Conservation (phyloP, 139 green algal genomes). For the Volvox reticuliferus region DNA sequence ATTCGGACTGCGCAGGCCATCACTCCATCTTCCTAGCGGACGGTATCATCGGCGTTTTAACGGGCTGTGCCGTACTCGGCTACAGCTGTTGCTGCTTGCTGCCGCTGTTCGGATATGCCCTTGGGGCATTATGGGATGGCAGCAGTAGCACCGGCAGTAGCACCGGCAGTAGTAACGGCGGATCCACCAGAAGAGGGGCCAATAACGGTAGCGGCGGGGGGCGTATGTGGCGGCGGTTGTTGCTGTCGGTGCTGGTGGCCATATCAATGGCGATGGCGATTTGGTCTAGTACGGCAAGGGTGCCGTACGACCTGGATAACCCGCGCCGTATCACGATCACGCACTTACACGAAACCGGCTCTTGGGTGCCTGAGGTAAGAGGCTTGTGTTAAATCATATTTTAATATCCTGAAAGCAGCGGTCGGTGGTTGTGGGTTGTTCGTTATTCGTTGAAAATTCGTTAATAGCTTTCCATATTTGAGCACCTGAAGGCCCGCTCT, state of each 20-base stretch:
- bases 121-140: not conserved
- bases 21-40: conserved; percentile 40
- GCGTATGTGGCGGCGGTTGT: not conserved
- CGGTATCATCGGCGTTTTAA: conserved; percentile 40
- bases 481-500: no score
- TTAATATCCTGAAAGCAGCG: no score
- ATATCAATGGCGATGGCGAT: not conserved
- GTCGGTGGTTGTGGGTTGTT: no score
- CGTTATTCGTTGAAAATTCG: no score
- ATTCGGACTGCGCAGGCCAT: conserved; percentile 8
- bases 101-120: conserved; percentile 30
- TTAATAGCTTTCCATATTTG: no score
- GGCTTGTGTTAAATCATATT: no score
- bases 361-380: conserved; percentile 37
- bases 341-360: conserved; percentile 39
- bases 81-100: conserved; percentile 48
- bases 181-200: not conserved
- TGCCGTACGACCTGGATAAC: not conserved
- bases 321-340: conserved; percentile 41
- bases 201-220: not conserved
- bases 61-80: conserved; percentile 39
- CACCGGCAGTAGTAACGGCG: not conserved
- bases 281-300: not conserved
- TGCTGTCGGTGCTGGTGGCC: conserved; percentile 20
- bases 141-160: not conserved